Evolutionary conservation across 1,139 yeast species (phyloP), one percentile per base, ranked within the genome.

Genomic region (Geotrichum candidum): DNA sequence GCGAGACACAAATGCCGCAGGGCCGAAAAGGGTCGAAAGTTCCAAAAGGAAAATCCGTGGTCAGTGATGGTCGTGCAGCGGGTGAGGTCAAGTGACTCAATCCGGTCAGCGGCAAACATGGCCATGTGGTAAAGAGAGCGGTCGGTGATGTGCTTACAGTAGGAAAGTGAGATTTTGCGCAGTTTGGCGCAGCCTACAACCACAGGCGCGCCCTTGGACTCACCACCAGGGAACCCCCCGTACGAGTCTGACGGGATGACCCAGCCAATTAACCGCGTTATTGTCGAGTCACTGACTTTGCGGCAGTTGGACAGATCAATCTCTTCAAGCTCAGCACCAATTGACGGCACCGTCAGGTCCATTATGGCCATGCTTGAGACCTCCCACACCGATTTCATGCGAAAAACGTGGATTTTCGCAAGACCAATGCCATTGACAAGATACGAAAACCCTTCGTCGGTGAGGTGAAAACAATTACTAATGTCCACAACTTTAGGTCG

Each of bases 41-140:
- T 77, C 91, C 91, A 87, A 67, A 78, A 81, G 31, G 83, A 80
- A 70, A 87, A 88, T 0, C 94, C 94, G 55, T 80, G 78, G 72
- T 88, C 94, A 1, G 92, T 86, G 51, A 88, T 86, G 1, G 90
- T 84, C 11, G 92, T 87, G 70, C 95, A 88, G 63, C 95, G 77
- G 0, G 92, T 85, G 61, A 88, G 74, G 67, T 87, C 86, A 67
- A 88, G 77, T 54, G 80, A 75, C 62, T 80, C 84, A 55, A 88
- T 74, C 59, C 86, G 76, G 31, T 79, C 80, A 64, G 77, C 80
- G 23, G 88, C 87, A 72, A 84, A 82, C 33, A 79, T 73, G 0
- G 90, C 84, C 64, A 88, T 77, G 65, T 85, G 87, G 65, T 78
- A 77, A 86, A 88, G 84, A 53, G 87, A 76, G 64, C 80, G 78